Percentiles rank a stretch among this genome's conserved stretches.
These are phyloP conservation scores for Lactuca sativa DNA, from an alignment of 129 eudicot genomes.

Conservation along the genomic window DNA sequence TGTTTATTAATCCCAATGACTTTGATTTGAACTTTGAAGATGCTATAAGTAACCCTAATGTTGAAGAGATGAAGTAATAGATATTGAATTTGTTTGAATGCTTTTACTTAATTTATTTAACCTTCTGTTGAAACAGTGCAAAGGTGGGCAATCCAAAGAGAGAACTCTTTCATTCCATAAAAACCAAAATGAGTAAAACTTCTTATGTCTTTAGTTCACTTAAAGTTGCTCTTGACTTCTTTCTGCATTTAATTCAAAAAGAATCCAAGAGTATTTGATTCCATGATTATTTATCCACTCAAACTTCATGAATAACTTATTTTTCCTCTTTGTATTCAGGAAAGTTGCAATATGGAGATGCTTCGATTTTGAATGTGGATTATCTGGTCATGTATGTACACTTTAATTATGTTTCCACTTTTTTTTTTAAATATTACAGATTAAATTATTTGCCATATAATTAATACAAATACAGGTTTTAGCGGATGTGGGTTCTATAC, in stretches of 20 bases:
- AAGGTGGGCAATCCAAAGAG: constrained; percentile 61
- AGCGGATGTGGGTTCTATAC: constrained; percentile 38
- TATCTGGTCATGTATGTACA: constrained; percentile 68
- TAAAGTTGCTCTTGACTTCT: too few species aligned
- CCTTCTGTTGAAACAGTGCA: constrained; percentile 53
- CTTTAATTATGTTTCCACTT: constrained; percentile 9
- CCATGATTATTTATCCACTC: not conserved
- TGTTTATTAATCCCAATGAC: not conserved
- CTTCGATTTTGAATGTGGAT: constrained; percentile 67
- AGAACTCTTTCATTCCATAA: constrained; percentile 55
- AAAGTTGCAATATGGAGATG: constrained; percentile 70
- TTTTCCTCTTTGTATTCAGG: constrained; percentile 34
- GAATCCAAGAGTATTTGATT: too few species aligned
- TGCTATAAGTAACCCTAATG: not conserved
- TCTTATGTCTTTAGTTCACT: not conserved
- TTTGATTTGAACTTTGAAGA: not conserved
- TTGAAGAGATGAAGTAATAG: not conserved
- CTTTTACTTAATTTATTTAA: constrained; percentile 3
- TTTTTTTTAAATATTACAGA: too few species aligned
- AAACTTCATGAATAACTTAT: not conserved
- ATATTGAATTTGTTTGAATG: not conserved
- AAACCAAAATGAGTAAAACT: constrained; percentile 32
- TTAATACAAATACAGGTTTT: constrained; percentile 52
- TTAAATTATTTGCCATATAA: constrained; percentile 18
- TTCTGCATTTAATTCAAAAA: too few species aligned